Percentiles rank a stretch among this genome's conserved stretches.
phyloP scores from a whole-genome alignment of 2,329 filamentous ascomycete genomes.

The Hypocrella siamensis region DNA sequence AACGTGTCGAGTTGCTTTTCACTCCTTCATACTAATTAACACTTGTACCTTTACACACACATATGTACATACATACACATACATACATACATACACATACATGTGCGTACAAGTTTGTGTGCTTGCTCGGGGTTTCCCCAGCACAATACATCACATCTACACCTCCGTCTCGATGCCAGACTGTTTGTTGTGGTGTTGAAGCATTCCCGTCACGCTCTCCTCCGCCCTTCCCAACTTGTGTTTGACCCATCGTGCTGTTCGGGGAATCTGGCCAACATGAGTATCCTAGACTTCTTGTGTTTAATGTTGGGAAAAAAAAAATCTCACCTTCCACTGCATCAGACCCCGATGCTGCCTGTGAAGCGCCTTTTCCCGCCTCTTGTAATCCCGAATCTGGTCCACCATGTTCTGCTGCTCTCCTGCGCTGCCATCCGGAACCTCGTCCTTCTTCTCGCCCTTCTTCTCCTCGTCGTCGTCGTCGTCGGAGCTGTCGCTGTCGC shows the following conservation, averaged over 20 bases:
- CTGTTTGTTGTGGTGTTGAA: slow-evolving; percentile 43
- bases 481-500: slow-evolving; percentile 14
- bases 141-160: slow-evolving; percentile 12
- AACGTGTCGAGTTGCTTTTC: too few species aligned
- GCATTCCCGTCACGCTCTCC: slow-evolving; percentile 38
- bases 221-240: slow-evolving; percentile 40
- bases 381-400: slow-evolving; percentile 43
- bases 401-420: slow-evolving; percentile 27
- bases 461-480: slow-evolving; percentile 18
- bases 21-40: too few species aligned
- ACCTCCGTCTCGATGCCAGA: slow-evolving; percentile 54
- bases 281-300: background rate
- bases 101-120: too few species aligned
- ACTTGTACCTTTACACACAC: too few species aligned
- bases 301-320: background rate
- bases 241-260: slow-evolving; percentile 33
- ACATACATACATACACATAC: too few species aligned
- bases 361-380: slow-evolving; percentile 39
- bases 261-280: slow-evolving; percentile 16
- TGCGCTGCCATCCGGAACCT: slow-evolving; percentile 20
- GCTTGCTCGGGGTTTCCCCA: background rate
- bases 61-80: too few species aligned
- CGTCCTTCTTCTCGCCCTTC: too few species aligned
- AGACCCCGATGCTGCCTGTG: slow-evolving; percentile 51
- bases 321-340: slow-evolving; percentile 51